Evolutionary conservation across 352 stramenopile species (phyloP), one percentile per base, ranked within the genome.

Genomic region (Phytopythium mirpurense): DNA sequence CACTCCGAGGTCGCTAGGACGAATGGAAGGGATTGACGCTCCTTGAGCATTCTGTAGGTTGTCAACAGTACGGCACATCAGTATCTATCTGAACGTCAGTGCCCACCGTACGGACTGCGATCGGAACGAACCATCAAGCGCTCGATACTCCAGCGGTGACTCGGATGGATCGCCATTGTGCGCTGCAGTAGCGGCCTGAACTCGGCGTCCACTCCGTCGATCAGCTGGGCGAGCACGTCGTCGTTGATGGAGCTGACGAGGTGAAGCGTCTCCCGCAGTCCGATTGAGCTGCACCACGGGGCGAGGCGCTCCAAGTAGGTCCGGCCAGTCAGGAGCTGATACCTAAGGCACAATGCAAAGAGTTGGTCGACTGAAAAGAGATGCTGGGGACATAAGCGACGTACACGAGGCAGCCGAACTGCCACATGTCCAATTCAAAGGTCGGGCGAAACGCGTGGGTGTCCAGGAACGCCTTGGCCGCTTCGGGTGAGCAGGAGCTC

Each of bases 341-440:
- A 90, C 5, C 79, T 90, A 41, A 32, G 11, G 3, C 40, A 46
- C 23, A 51, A 15, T 23, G 23, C 7, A 45, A 1, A 44, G 31
- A 18, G 31, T 55, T 41, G 5, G 12, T 18, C 42, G 15, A 8
- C 35, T 51, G 18, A 61, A n/a, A 38, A 24, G 14, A 49, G 40
- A 12, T 14, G 23, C 2, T 31, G 24, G 19, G 11, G 27, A n/a
- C 11, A 35, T 19, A 45, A 53, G 12, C 41, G 24, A 64, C 73
- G 34, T 75, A 90, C 80, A 88, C 65, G 42, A 85, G 59, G 41
- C 80, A 90, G 5, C 80, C 80, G 29, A 90, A 84, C 36, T 90
- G 80, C 80, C 80, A 90, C 32, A 88, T 71, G 60, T 90, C 80
- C 6, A 73, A 82, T 3, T 62, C 61, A 19, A 59, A 50, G 0